Base-by-base conservation (phyloP, 192 early-diverging fungal genomes). In the Mortierella claussenii region DNA sequence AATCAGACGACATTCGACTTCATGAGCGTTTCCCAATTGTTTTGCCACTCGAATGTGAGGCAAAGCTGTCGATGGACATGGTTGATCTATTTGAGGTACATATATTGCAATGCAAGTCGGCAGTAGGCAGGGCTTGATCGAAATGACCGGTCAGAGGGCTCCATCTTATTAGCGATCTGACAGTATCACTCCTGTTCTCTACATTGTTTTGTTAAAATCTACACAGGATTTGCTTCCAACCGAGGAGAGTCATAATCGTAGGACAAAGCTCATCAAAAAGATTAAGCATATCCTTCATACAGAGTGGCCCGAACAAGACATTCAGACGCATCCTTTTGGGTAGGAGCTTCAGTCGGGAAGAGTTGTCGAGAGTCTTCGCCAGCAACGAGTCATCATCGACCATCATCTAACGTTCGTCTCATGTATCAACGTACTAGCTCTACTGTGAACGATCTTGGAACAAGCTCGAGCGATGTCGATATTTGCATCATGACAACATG, bases 251-350 rank as follows among this genome's bases (percentile, higher is more conserved):
- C 83, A 89, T 49, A 80, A 88, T 42, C 66, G 84, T 30, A 84
- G 94, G 55, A 80, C 79, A 23, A 54, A 81, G 40, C 90, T 96
- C 76, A 86, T 95, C 24, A 78, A 85, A 13, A 97, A 97, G 78
- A 88, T 98, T 56, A 89, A 96, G 27, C 63, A 74, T 5, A 89
- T 98, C 12, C 63, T 98, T 66, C 83, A 89, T 24, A 55, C 43
- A 8, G 95, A 97, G 83, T 98, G 91, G 87, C 96, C 95, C 8
- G 87, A 82, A 51, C 83, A 85, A 55, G 84, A 91, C 33, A 88
- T 97, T 34, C 84, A 84, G 33, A 91, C 88, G 4, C 90, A 97
- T 76, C 79, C 96, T 24, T 98, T 98, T 87, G 96, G 96, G 84
- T 94, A 88, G 44, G 79, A 26, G 26, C 34, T 56, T 70, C 27